A percentile compares a stretch with the other conserved stretches of the same genome.
Evolutionary conservation across 805 yeast genomes (phyloP).

Genomic region (Ogataea paraovalis): DNA sequence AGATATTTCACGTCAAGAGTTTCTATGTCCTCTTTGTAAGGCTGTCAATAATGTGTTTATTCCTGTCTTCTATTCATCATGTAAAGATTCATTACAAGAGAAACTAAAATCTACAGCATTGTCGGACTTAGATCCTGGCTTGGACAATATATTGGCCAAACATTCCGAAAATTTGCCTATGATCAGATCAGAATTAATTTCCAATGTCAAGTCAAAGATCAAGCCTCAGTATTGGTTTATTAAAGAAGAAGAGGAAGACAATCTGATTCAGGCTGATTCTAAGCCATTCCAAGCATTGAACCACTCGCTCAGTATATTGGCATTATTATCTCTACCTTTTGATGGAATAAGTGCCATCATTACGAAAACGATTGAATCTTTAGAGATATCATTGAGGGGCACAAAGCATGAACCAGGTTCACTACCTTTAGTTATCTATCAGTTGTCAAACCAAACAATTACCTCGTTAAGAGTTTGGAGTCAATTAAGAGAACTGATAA

Average conservation of each 20-base stretch:
- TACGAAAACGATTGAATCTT: conserved; percentile 55
- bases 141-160: conserved; percentile 7
- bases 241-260: conserved; percentile 15
- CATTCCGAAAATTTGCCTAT: conserved; percentile 7
- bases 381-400: conserved; percentile 66
- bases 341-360: conserved; percentile 33
- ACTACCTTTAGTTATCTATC: conserved; percentile 44
- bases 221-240: conserved; percentile 29
- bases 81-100: conserved; percentile 26
- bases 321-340: conserved; percentile 27
- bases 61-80: conserved; percentile 63
- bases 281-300: conserved; percentile 23
- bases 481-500: conserved; percentile 31
- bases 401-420: conserved; percentile 26
- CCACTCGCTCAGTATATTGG: conserved; percentile 21
- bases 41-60: conserved; percentile 79
- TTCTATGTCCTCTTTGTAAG: conserved; percentile 87
- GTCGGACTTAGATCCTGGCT: conserved; percentile 12
- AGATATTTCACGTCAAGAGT: conserved; percentile 63
- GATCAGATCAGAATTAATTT: conserved; percentile 20
- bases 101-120: conserved; percentile 10
- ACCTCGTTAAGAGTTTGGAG: conserved; percentile 51
- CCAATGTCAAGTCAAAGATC: conserved; percentile 18
- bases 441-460: conserved; percentile 57
- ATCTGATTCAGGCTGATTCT: conserved; percentile 14